A percentile compares a stretch with the other conserved stretches of the same genome.
Conservation (phyloP, 495 filamentous ascomycete genomes). For the Aspergillus sclerotiicarbonarius region DNA sequence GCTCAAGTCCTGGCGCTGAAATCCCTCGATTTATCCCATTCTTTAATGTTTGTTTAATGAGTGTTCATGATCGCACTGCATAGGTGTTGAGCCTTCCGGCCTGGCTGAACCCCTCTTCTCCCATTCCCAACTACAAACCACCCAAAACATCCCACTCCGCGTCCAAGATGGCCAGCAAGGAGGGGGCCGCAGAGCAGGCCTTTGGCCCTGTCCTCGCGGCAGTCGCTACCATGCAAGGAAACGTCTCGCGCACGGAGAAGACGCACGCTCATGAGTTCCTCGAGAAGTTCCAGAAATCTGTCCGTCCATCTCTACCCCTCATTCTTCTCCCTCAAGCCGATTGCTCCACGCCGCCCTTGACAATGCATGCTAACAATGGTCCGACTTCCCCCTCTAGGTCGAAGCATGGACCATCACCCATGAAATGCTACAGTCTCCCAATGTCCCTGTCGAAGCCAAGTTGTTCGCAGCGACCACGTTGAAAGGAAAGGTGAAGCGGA, state of each 20-base stretch:
- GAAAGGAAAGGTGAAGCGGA: constrained; percentile 83
- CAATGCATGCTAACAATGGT: constrained; percentile 11
- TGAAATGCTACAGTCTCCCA: constrained; percentile 72
- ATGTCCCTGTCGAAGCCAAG: constrained; percentile 75
- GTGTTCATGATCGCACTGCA: constrained; percentile 23
- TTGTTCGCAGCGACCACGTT: constrained; percentile 95
- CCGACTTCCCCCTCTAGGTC: constrained; percentile 47
- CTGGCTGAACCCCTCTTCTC: constrained; percentile 29
- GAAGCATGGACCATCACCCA: constrained; percentile 90
- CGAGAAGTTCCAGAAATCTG: constrained; percentile 97
- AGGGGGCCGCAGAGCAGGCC: constrained; percentile 55
- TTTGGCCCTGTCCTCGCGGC: constrained; percentile 85
- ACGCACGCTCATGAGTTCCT: constrained; percentile 85
- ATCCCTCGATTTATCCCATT: background rate
- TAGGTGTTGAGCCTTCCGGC: constrained; percentile 29
- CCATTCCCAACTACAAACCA: constrained; percentile 15
- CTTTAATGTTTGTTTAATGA: constrained; percentile 21
- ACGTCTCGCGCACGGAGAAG: constrained; percentile 78
- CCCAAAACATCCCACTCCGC: constrained; percentile 18
- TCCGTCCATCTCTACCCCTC: constrained; percentile 48
- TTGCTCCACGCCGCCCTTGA: background rate
- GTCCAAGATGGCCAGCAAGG: constrained; percentile 67
- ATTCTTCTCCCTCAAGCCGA: background rate
- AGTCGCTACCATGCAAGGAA: constrained; percentile 84
- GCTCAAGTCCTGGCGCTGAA: constrained; percentile 6